Conservation (phyloP, 176 grass and related monocot genomes). For the barley (Hordeum vulgare) region MorexV3_pseudomolecules_assembly NC_058519.1:89005121-89005620, state of each 20-base stretch:
- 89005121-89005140: conserved; percentile 33
- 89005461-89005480: conserved; percentile 2
- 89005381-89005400: background rate
- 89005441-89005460: conserved; percentile 22
- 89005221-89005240: conserved; percentile 31
- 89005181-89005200: conserved; percentile 22
- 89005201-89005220: background rate
- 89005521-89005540: background rate
- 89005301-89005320: background rate
- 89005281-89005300: background rate
- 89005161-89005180: conserved; percentile 38
- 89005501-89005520: conserved; percentile 26
- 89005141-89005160: conserved; percentile 43
- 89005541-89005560: no score
- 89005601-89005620: no score
- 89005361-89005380: background rate
- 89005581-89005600: no score
- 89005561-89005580: no score
- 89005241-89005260: background rate
- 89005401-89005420: conserved; percentile 12
- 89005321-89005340: background rate
- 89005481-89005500: conserved; percentile 13
- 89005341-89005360: background rate
- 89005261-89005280: background rate
- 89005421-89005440: conserved; percentile 6